A percentile compares a stretch with the other conserved stretches of the same genome.
Evolutionary conservation across 169 alveolate genomes (phyloP).

Genomic region (Plasmodium cynomolgi): DNA sequence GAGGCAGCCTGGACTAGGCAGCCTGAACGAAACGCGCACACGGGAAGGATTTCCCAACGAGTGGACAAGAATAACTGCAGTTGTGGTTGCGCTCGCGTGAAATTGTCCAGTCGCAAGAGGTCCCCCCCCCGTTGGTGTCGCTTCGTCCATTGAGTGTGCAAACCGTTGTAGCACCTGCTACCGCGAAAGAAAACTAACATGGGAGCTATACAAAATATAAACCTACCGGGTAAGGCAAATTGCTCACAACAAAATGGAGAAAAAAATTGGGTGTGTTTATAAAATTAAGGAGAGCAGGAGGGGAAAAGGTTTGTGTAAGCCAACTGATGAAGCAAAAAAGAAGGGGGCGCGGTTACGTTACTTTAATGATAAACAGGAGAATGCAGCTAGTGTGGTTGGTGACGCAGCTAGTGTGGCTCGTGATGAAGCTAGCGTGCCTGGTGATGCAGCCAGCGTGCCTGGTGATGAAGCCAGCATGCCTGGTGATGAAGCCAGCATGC

Average conservation of each 20-base stretch:
- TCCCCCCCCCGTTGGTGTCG: background rate
- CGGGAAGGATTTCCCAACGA: background rate
- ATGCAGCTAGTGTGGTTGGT: background rate
- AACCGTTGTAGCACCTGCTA: background rate
- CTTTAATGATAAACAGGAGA: background rate
- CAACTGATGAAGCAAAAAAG: background rate
- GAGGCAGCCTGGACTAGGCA: background rate
- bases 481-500: background rate
- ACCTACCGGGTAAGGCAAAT: background rate
- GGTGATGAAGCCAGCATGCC: background rate
- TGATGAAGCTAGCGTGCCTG: background rate
- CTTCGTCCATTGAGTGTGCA: background rate
- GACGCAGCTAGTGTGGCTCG: background rate
- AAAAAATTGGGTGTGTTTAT: background rate
- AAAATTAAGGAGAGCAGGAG: background rate
- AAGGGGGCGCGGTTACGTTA: background rate
- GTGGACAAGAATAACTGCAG: background rate
- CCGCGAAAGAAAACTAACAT: background rate
- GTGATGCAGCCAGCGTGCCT: background rate
- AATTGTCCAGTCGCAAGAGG: background rate
- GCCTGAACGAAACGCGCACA: background rate
- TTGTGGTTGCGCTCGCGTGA: background rate
- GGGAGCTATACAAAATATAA: background rate
- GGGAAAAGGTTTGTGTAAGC: background rate
- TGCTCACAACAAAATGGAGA: background rate